phyloP scores from a whole-genome alignment of 2,329 filamentous ascomycete genomes.

The Macrophomina phaseolina region DNA sequence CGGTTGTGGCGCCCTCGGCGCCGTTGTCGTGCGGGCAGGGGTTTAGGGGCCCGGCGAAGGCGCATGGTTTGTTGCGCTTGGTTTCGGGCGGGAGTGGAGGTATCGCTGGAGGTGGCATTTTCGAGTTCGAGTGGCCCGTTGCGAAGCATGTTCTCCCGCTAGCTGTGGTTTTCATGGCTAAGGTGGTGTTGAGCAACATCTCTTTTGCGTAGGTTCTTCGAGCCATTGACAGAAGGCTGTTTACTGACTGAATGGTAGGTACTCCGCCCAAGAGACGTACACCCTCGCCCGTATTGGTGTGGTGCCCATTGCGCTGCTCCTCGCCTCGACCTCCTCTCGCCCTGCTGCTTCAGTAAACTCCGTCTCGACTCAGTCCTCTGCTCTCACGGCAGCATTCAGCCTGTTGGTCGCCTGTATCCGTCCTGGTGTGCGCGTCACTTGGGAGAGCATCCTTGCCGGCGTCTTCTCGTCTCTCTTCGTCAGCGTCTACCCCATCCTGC shows the following conservation, averaged over 20 bases:
- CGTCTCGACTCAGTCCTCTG: constrained; percentile 55
- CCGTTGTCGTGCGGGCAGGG: constrained; percentile 38
- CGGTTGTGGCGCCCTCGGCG: constrained; percentile 52
- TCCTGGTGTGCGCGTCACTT: constrained; percentile 54
- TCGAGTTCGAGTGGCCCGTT: constrained; percentile 58
- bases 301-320: constrained; percentile 55
- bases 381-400: constrained; percentile 57
- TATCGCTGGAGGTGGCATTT: constrained; percentile 60
- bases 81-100: constrained; percentile 51
- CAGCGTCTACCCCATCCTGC: constrained; percentile 58
- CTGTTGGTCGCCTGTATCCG: constrained; percentile 56
- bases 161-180: constrained; percentile 57
- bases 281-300: constrained; percentile 58
- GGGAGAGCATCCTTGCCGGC: constrained; percentile 59
- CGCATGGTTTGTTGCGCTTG: constrained; percentile 36
- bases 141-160: constrained; percentile 56
- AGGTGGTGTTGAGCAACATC: constrained; percentile 59
- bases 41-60: constrained; percentile 33
- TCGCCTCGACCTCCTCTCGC: constrained; percentile 54
- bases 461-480: constrained; percentile 59
- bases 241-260: constrained; percentile 40
- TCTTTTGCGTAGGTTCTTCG: constrained; percentile 53
- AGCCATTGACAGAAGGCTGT: background rate
- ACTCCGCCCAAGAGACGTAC: constrained; percentile 59
- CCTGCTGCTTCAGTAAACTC: constrained; percentile 54